Evolutionary conservation across 129 eudicot genomes (phyloP), one percentile per base, ranked within the genome.

Genomic region (Flaveria ramosissima): DNA sequence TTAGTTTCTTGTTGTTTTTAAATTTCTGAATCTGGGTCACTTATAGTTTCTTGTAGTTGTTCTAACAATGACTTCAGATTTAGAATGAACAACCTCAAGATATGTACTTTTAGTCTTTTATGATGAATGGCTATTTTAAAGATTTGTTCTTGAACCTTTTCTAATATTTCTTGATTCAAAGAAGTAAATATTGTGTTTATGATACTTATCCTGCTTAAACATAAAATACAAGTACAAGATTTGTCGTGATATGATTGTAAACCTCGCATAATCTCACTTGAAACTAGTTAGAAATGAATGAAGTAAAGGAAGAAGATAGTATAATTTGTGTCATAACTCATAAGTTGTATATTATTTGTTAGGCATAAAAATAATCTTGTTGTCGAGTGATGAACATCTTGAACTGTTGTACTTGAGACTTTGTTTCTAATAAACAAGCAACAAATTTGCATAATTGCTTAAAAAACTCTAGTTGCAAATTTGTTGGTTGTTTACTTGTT

Each of bases 11-110:
- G 68, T 78, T 82, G 32, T 60, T 69, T 36, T 47, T 42, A 46
- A 48, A 41, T 32, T 39, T 16, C 11, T 42, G 46, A 85, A 32
- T 75, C 79, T 73, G 42, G 64, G 52, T 46, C 52, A 64, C 39
- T 46, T 4, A 42, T 70, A 52, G 73, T 68, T 73, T 77, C 16
- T 62, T 13, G 24, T 79, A 55, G 63, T 66, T 71, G 77, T 67
- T 64, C 24, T 7, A 41, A 60, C 51, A 66, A 47, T 66, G 73
- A 56, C 41, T 48, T 64, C 48, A 59, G 73, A 57, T 72, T 62
- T 72, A 41, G 74, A 51, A 55, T 65, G 36, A 82, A 77, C 80
- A 67, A 68, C 51, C 63, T 71, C 75, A 56, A 61, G 61, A 68
- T 77, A 76, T 73, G 72, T 66, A 55, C 67, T 76, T 72, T 32